phyloP scores from a whole-genome alignment of 2,329 filamentous ascomycete genomes.

The Trichoderma sp. region DNA sequence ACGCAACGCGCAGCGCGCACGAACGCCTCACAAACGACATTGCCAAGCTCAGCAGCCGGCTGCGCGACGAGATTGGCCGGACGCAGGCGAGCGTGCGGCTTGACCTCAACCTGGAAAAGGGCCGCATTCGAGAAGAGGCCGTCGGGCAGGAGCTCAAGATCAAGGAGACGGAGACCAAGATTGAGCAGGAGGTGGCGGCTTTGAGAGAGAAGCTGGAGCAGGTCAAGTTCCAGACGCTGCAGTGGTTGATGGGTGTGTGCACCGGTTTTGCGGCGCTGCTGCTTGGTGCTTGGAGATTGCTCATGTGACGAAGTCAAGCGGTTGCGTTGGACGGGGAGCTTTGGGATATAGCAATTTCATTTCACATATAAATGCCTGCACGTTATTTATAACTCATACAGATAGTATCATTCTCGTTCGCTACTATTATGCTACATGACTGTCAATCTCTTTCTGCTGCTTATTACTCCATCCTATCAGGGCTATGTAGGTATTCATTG shows the following conservation, averaged over 20 bases:
- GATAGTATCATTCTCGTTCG: conserved; percentile 5
- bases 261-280: conserved; percentile 67
- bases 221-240: conserved; percentile 96
- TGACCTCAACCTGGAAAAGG: conserved; percentile 95
- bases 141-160: conserved; percentile 97
- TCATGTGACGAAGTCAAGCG: conserved; percentile 53
- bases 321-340: neutral
- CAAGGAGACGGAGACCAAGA: conserved; percentile 97
- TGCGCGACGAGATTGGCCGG: conserved; percentile 90
- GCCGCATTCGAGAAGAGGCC: conserved; percentile 91
- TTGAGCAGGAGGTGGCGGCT: conserved; percentile 94
- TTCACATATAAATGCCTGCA: neutral
- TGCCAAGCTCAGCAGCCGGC: conserved; percentile 83
- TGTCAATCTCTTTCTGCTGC: neutral
- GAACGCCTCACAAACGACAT: conserved; percentile 93
- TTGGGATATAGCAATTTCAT: neutral
- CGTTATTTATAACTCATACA: neutral
- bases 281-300: conserved; percentile 69
- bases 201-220: conserved; percentile 90
- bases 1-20: conserved; percentile 84
- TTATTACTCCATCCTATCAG: neutral
- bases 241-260: conserved; percentile 92
- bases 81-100: conserved; percentile 91
- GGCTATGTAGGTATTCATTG: neutral
- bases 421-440: neutral